phyloP scores from a whole-genome alignment of 148 eudicot genomes.

The Pouteria glomerata region DNA sequence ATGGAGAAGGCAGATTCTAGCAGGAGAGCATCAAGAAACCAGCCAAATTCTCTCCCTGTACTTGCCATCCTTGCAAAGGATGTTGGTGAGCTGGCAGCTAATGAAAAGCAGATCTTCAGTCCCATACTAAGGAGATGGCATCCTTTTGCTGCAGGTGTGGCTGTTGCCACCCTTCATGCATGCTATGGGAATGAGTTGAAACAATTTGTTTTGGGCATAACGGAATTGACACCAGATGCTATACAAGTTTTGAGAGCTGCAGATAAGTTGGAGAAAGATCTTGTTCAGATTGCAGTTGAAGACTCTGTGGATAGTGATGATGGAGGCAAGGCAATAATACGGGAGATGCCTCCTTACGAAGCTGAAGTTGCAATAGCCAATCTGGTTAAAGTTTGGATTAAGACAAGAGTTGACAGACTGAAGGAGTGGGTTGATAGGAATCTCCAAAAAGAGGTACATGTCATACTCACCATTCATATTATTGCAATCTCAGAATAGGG shows the following conservation, averaged over 20 bases:
- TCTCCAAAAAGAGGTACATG: constrained; percentile 89
- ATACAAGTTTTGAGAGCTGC: constrained; percentile 89
- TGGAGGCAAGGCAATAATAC: constrained; percentile 96
- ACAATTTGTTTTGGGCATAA: constrained; percentile 73
- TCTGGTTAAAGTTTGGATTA: constrained; percentile 87
- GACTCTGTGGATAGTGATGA: constrained; percentile 98
- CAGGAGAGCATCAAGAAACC: constrained; percentile 89
- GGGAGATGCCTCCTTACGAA: constrained; percentile 99
- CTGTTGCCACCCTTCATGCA: constrained; percentile 94
- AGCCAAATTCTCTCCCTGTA: constrained; percentile 79
- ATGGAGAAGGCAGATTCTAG: constrained; percentile 99
- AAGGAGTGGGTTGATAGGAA: constrained; percentile 74
- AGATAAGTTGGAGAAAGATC: constrained; percentile 90
- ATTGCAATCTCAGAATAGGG: background rate
- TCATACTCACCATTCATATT: no score
- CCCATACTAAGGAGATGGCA: constrained; percentile 92
- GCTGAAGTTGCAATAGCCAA: constrained; percentile 88
- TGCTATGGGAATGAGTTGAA: constrained; percentile 95
- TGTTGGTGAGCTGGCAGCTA: constrained; percentile 79
- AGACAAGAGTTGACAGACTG: constrained; percentile 64
- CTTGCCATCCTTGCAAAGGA: constrained; percentile 95
- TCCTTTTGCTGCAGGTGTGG: constrained; percentile 96
- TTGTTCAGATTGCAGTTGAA: constrained; percentile 93
- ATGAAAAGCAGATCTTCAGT: constrained; percentile 79
- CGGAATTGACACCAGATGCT: constrained; percentile 91